Evolutionary conservation across 2,329 filamentous ascomycete species (phyloP).

Genomic region (Ophiocordyceps australis): DNA sequence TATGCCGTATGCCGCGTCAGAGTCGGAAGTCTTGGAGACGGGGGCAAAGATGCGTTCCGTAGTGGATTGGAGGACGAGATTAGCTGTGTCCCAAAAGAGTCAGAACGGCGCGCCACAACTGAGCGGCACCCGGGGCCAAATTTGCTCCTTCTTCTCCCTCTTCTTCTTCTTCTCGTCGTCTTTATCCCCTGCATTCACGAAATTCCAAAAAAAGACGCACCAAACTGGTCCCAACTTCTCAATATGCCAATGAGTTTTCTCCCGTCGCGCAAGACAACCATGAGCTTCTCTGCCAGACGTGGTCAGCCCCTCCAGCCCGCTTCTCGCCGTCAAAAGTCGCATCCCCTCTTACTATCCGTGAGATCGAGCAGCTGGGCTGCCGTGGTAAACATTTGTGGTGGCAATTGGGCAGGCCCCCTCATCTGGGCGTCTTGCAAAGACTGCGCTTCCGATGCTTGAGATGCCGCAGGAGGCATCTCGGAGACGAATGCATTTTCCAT

Average conservation of each 20-base stretch:
- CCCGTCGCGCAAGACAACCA: slow-evolving; percentile 81
- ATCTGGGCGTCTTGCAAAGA: no score
- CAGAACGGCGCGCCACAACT: slow-evolving; percentile 1
- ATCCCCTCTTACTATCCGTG: slow-evolving; percentile 68
- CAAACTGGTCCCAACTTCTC: slow-evolving; percentile 95
- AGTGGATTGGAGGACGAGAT: slow-evolving; percentile 86
- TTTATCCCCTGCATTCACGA: background rate
- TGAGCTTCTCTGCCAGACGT: slow-evolving; percentile 61
- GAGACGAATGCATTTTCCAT: slow-evolving; percentile 38
- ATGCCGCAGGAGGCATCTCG: slow-evolving; percentile 25
- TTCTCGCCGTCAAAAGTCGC: background rate
- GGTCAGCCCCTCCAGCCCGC: slow-evolving; percentile 6
- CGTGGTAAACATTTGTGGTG: slow-evolving; percentile 96
- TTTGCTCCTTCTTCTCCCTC: no score
- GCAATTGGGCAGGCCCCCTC: slow-evolving; percentile 39
- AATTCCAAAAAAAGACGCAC: slow-evolving; percentile 21
- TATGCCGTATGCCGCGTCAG: slow-evolving; percentile 23
- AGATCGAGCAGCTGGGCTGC: slow-evolving; percentile 89
- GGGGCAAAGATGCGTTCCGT: slow-evolving; percentile 69
- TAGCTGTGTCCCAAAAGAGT: slow-evolving; percentile 44
- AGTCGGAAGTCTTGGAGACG: slow-evolving; percentile 20
- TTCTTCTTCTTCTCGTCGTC: no score
- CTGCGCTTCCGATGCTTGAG: slow-evolving; percentile 9
- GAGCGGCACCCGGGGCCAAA: no score
- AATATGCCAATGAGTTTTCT: slow-evolving; percentile 86